Evolutionary conservation across 371 early-diverging fungal genomes (phyloP).

Genomic region (Mucor plumbeus): DNA sequence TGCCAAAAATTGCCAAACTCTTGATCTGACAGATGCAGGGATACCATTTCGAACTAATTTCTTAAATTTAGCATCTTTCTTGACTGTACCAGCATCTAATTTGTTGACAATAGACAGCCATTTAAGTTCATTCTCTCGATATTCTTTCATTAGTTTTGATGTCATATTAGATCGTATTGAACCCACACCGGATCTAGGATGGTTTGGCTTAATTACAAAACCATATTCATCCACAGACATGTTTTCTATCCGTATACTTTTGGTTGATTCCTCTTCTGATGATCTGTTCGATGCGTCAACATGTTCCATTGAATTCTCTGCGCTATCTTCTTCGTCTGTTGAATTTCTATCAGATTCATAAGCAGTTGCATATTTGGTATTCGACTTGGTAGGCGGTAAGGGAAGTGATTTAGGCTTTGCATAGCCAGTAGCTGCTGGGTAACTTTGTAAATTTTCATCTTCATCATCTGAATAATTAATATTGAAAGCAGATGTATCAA

Average conservation of each 20-base stretch:
- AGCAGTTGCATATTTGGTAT: background rate
- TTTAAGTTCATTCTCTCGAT: slow-evolving; percentile 58
- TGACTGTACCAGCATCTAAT: slow-evolving; percentile 51
- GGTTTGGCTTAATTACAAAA: slow-evolving; percentile 47
- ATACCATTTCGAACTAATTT: slow-evolving; percentile 77
- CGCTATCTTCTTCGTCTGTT: background rate
- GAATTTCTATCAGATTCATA: slow-evolving; percentile 1
- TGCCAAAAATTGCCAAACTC: slow-evolving; percentile 76
- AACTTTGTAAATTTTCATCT: background rate
- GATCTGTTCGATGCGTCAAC: background rate
- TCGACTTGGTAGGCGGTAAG: background rate
- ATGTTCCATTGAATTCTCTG: background rate
- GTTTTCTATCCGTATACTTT: background rate
- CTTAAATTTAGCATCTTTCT: slow-evolving; percentile 61
- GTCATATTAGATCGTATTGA: slow-evolving; percentile 30
- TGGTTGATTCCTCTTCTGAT: background rate
- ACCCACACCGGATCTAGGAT: background rate
- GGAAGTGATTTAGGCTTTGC: background rate
- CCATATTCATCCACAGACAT: slow-evolving; percentile 59
- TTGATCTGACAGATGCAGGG: slow-evolving; percentile 74
- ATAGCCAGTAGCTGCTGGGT: background rate
- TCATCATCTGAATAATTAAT: slow-evolving; percentile 52
- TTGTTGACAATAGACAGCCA: slow-evolving; percentile 53
- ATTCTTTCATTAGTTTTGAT: slow-evolving; percentile 48
- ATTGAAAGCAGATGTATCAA: slow-evolving; percentile 47